Evolutionary conservation across 148 eudicot genomes (phyloP), one percentile per base, ranked within the genome.

Genomic region (Camellia sinensis): DNA sequence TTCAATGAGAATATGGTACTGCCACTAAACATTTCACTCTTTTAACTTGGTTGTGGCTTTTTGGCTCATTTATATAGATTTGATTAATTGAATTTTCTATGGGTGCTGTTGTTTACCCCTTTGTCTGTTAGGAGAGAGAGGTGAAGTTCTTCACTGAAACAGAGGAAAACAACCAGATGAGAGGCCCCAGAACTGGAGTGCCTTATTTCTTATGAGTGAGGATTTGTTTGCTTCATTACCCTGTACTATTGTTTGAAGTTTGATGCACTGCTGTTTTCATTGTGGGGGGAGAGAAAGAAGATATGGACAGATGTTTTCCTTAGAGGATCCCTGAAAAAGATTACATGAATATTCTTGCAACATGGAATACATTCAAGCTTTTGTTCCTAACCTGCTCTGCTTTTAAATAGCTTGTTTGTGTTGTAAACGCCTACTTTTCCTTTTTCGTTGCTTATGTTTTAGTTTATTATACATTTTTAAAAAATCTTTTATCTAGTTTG

Each of bases 141-240:
- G 98, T 96, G 86, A 96, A 96, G 90, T 96, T 96, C 76, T 96
- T 96, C 88, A 93, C 99, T 0, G 99, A 96, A 86, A 96, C 99
- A 2, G 99, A 96, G 76, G 99, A 96, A 86, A 96, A 96, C 94
- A 96, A 94, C 86, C 98, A 94, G 84, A 96, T 96, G 99, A 87
- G 99, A 84, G 99, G 99, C 54, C 99, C 99, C 29, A 92, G 99
- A 78, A 91, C 94, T 7, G 99, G 98, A 83, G 99, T 96, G 73
- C 99, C 99, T 13, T 96, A 96, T 88, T 96, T 96, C 90, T 89
- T 96, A 68, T 96, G 76, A 56, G 12, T 19, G 83, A 91, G 76
- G 82, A 84, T 82, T 74, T 52, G 15, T 76, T 64, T 44, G 63
- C 78, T 69, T 68, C 80, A 8, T 64, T 66, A 78, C 82, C 14